Evolutionary conservation across 352 stramenopile species (phyloP), one percentile per base, ranked within the genome.

Genomic region (Globisporangium ultimum): DNA sequence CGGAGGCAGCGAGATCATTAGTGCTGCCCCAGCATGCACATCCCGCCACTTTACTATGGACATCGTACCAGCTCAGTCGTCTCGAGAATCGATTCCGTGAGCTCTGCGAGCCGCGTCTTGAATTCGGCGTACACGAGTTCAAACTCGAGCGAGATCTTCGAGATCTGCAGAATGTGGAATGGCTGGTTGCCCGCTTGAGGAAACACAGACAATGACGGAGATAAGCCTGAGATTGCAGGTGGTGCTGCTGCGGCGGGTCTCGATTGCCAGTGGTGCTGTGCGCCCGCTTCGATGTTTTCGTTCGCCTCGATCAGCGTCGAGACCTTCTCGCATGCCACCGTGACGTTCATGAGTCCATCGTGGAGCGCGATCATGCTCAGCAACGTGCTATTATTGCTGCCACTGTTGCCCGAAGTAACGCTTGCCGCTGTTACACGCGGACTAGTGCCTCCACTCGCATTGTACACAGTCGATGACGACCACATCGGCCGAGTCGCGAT

Each of bases 41-140:
- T n/a, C n/a, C n/a, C n/a, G n/a, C n/a, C n/a, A n/a, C 24, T 28
- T 5, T 28, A 28, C 24, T 2, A 28, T 28, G 24, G 24, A 28
- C 24, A 2, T 28, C 24, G 24, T 28, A 77, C 73, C 68, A 55
- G 53, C 42, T 85, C 75, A 8, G 74, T 55, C 20, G 71, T 71
- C 7, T 89, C 77, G 11, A 81, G 20, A n/a, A 89, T 67, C 34
- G 60, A 76, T 21, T 89, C 79, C 4, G 72, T 83, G 34, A 89
- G 60, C 54, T 81, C 66, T 1, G 75, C 79, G 41, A 89, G 66
- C 22, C 79, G 59, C 17, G 78, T 66, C 28, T 87, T 87, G 63
- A 62, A 70, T 53, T 87, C 73, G 14, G 73, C 71, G 34, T 72
- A 61, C 40, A 76, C 48, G 7, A 75, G 63, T 34, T 76, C 71